Evolutionary conservation across 2,329 filamentous ascomycete species (phyloP).

Genomic region (Cladophialophora carrionii): DNA sequence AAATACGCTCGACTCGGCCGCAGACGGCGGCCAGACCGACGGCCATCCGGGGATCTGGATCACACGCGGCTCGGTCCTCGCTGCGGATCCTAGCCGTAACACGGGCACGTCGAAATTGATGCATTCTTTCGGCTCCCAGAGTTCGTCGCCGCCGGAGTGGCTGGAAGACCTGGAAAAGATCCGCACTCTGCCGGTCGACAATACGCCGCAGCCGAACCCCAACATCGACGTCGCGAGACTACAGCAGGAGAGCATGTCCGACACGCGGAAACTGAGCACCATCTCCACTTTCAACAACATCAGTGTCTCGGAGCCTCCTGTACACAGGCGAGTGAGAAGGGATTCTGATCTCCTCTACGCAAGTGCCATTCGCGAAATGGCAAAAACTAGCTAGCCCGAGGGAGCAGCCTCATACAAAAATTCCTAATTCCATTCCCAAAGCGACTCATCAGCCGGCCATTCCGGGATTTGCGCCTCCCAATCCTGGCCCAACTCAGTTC

Average conservation of each 20-base stretch:
- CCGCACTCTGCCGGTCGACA: constrained; percentile 10
- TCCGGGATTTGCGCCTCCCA: constrained; percentile 29
- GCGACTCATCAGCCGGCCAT: constrained; percentile 14
- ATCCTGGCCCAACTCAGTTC: constrained; percentile 31
- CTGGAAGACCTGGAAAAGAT: constrained; percentile 19
- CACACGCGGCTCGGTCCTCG: constrained; percentile 1
- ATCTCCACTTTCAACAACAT: constrained; percentile 10
- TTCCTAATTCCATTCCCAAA: constrained; percentile 9
- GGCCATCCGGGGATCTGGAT: background rate
- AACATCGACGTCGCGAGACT: constrained; percentile 10
- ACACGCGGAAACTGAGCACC: constrained; percentile 1
- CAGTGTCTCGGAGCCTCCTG: constrained; percentile 11
- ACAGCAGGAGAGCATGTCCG: constrained; percentile 1
- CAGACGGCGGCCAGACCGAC: constrained; percentile 4
- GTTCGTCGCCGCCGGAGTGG: constrained; percentile 19
- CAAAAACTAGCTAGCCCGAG: background rate
- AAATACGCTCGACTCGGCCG: constrained; percentile 2
- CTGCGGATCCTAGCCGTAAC: constrained; percentile 2
- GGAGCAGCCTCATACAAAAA: background rate
- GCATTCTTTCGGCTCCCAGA: background rate
- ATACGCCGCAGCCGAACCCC: background rate
- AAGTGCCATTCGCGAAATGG: constrained; percentile 18
- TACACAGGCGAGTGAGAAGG: constrained; percentile 9
- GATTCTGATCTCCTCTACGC: constrained; percentile 25
- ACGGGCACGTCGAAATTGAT: background rate